These are phyloP conservation scores for Kokia cookei DNA, from an alignment of 441 rosid species.

Conservation along the genomic window DNA sequence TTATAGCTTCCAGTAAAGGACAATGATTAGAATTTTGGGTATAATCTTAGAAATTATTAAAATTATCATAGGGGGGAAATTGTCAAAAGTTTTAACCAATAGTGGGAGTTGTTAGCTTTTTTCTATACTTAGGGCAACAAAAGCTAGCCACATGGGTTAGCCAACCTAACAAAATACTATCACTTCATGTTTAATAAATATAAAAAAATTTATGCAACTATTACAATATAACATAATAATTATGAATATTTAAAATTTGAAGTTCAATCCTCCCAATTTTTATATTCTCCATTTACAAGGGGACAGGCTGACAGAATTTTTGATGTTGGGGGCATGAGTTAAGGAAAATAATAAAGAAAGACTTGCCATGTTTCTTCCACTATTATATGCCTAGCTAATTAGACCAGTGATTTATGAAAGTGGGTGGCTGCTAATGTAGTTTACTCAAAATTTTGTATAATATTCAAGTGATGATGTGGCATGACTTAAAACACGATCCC, in stretches of 20 bases:
- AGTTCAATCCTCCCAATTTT: no score
- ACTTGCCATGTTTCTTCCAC: constrained; percentile 2
- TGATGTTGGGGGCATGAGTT: neutral
- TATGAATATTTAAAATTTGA: no score
- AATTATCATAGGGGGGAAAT: neutral
- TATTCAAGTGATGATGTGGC: no score
- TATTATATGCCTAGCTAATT: neutral
- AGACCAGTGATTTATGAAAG: neutral
- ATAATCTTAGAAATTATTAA: neutral
- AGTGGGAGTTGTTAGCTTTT: constrained; percentile 29
- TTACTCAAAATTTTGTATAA: no score
- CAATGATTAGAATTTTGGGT: neutral
- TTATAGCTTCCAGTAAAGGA: neutral
- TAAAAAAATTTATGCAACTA: no score
- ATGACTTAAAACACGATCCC: no score
- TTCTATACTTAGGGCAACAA: neutral
- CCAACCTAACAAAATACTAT: neutral
- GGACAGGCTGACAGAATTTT: neutral
- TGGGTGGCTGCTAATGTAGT: neutral
- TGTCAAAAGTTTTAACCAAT: constrained; percentile 13
- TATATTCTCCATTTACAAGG: neutral
- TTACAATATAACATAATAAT: no score
- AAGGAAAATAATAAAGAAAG: neutral
- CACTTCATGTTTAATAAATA: no score
- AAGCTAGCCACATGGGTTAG: constrained; percentile 9